Percentiles rank a stretch among this genome's conserved stretches.
These are phyloP conservation scores for Candida sithepensis DNA, from an alignment of 805 yeast species.

Conservation along the genomic window DNA sequence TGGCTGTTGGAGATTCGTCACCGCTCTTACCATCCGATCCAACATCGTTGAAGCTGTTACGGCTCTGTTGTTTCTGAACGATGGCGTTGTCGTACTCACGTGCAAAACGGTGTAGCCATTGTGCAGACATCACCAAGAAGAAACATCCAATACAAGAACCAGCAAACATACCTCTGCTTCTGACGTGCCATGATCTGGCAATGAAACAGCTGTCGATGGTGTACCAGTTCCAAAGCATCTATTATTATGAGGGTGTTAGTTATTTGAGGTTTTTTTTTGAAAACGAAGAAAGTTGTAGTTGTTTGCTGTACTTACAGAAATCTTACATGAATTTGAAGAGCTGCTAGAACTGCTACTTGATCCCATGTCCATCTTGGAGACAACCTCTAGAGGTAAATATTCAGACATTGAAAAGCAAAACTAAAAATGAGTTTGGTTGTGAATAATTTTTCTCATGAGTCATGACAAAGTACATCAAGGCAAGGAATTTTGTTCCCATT, in stretches of 20 bases:
- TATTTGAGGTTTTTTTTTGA: neutral
- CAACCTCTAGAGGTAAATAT: slow-evolving; percentile 11
- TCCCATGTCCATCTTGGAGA: slow-evolving; percentile 17
- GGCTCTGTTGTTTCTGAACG: slow-evolving; percentile 11
- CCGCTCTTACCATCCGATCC: neutral
- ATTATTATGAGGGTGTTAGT: neutral
- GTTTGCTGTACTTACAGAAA: slow-evolving; percentile 10
- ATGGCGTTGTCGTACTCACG: slow-evolving; percentile 49
- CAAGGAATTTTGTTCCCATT: too few species aligned
- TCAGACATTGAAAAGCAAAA: too few species aligned
- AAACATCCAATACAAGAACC: slow-evolving; percentile 74
- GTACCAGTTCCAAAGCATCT: slow-evolving; percentile 74
- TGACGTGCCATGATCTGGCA: slow-evolving; percentile 60
- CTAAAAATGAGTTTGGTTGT: too few species aligned
- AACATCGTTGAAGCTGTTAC: neutral
- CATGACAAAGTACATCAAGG: too few species aligned
- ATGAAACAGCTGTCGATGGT: slow-evolving; percentile 65
- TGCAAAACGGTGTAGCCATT: slow-evolving; percentile 52
- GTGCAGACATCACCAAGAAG: slow-evolving; percentile 51
- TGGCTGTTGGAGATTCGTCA: neutral
- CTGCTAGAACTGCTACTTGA: neutral
- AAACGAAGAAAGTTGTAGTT: neutral
- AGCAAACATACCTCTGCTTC: slow-evolving; percentile 57
- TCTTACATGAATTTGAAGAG: slow-evolving; percentile 16
- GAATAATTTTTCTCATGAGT: too few species aligned